These are phyloP conservation scores for Mycosarcoma mackinlayi DNA, from an alignment of 1,284 basidiomycete genomes.

Conservation along the genomic window DNA sequence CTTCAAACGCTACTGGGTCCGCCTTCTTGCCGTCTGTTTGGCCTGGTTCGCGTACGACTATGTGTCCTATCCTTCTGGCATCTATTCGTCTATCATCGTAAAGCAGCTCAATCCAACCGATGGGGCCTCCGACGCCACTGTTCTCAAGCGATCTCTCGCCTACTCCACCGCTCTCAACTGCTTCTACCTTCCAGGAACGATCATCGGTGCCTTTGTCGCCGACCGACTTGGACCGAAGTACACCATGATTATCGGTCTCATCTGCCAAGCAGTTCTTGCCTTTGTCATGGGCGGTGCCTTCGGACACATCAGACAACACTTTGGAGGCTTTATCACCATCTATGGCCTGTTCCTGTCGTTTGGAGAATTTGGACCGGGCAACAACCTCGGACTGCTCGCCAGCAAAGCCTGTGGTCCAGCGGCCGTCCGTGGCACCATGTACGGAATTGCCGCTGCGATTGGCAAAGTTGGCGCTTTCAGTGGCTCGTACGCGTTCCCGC, in stretches of 20 bases:
- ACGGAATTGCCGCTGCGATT: constrained; percentile 75
- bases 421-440: constrained; percentile 58
- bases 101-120: constrained; percentile 73
- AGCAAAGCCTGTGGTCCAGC: constrained; percentile 55
- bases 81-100: constrained; percentile 84
- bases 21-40: constrained; percentile 77
- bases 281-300: constrained; percentile 71
- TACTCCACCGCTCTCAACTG: constrained; percentile 70
- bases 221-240: constrained; percentile 64
- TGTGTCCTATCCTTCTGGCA: constrained; percentile 70
- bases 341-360: constrained; percentile 91
- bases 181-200: constrained; percentile 74
- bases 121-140: constrained; percentile 27
- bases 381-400: constrained; percentile 62
- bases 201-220: constrained; percentile 81
- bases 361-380: constrained; percentile 76
- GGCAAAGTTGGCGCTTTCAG: constrained; percentile 75
- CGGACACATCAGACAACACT: constrained; percentile 37
- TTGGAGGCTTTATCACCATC: constrained; percentile 74
- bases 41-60: constrained; percentile 73
- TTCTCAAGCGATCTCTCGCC: constrained; percentile 38
- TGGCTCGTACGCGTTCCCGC: constrained; percentile 57
- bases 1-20: constrained; percentile 81
- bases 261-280: constrained; percentile 70
- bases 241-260: constrained; percentile 59